Base-by-base conservation (phyloP, 2,329 filamentous ascomycete species). In the Alternaria ventricosa region DNA sequence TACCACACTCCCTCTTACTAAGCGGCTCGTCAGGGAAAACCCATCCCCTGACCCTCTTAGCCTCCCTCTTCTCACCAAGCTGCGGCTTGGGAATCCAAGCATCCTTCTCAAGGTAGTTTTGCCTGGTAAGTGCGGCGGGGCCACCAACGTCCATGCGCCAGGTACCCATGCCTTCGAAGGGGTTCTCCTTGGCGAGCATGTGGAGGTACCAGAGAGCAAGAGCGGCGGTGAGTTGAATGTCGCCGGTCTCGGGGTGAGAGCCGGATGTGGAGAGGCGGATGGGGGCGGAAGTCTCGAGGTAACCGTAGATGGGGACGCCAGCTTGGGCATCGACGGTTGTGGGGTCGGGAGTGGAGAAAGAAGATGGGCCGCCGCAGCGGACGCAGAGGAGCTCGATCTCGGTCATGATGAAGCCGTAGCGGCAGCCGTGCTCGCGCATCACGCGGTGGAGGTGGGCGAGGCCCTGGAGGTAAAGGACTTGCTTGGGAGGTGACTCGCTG, bases 331-430 rank as follows among this genome's bases (percentile, higher is more conserved):
- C 80, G 69, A 80, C 74, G 57, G 74, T 80, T 9, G 79, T 78
- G 44, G 75, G 73, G 60, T 80, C 76, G 1, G 71, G 49, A 5
- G 76, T 77, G 2, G 74, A 66, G 11, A 70, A 70, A 25, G 64
- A 63, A 0, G 78, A 76, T 13, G 80, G 79, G 5, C 83, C 83
- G 56, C 94, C 94, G 69, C 92, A 92, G 73, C 94, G 92, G 1
- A 97, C 93, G 71, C 96, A 89, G 43, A 97, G 90, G 9, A 97
- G 89, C 82, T 98, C 95, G 72, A 97, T 97, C 82, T 97, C 95
- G 1, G 93, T 97, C 76, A 97, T 89, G 80, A 98, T 95, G 84
- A 97, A 98, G 58, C 95, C 95, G 80, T 97, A 98, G 63, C 95
- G 90, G 78, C 93, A 96, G 70, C 90, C 90, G 82, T 97, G 92